These are phyloP conservation scores for Aspergillus japonicus DNA, from an alignment of 2,329 filamentous ascomycete species.

Conservation along the genomic window DNA sequence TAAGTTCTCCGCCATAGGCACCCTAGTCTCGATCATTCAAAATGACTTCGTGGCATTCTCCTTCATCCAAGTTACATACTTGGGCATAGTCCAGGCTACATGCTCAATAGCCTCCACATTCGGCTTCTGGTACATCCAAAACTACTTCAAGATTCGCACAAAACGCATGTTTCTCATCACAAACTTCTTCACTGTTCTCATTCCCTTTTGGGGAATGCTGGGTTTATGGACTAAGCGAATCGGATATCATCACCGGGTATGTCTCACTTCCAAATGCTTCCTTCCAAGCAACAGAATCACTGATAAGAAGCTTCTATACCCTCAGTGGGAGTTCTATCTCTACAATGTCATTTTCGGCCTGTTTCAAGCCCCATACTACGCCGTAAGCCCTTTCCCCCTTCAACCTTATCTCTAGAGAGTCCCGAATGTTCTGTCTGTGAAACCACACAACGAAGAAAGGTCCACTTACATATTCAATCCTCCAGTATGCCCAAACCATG, in stretches of 20 bases:
- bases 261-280: background rate
- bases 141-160: conserved; percentile 41
- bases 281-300: background rate
- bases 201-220: conserved; percentile 45
- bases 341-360: conserved; percentile 46
- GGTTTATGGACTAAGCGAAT: conserved; percentile 41
- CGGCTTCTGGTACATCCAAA: conserved; percentile 45
- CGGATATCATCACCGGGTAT: conserved; percentile 40
- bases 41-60: conserved; percentile 43
- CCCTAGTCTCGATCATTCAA: conserved; percentile 42
- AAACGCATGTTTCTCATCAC: conserved; percentile 46
- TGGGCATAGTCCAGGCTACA: conserved; percentile 41
- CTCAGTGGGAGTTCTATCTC: conserved; percentile 45
- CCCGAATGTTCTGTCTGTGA: background rate
- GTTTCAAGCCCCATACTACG: conserved; percentile 46
- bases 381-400: conserved; percentile 22
- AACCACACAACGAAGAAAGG: background rate
- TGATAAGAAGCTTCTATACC: background rate
- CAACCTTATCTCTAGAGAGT: background rate
- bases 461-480: background rate
- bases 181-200: conserved; percentile 43
- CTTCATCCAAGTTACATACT: conserved; percentile 43
- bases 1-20: conserved; percentile 18
- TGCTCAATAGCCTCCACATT: conserved; percentile 42
- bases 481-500: conserved; percentile 45